Base-by-base conservation (phyloP, 768 basidiomycete genomes). In the Amanita polypyramis region DNA sequence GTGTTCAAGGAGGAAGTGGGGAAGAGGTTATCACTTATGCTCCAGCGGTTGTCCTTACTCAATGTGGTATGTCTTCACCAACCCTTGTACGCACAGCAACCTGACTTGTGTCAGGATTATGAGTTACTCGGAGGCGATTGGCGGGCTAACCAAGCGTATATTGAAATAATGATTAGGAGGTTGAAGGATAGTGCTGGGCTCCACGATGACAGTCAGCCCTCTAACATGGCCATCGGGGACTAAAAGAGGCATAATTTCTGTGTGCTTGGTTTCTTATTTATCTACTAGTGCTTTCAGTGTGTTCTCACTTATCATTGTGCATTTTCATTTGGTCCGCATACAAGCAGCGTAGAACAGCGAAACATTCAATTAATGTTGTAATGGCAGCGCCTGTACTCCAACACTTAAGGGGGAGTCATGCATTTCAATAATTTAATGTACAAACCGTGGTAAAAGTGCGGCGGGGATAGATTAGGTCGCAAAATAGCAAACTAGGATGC, bases 131-230 rank as follows among this genome's bases (percentile, higher is more conserved):
- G 70, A 5, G 59, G 63, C 53, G 81, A 76, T 40, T 81, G 72
- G 75, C 74, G 76, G 42, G 73, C 78, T 17, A 80, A 77, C 55
- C 77, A 79, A 45, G 76, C 73, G 29, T 93, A 86, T 57, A 67
- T 92, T 39, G 78, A 85, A 54, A 80, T 87, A 47, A 85, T 93
- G 79, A 73, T 75, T 30, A 68, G 86, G 40, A 65, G 86, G 57
- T 60, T 90, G 58, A 71, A 75, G 53, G 85, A 88, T 52, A 75
- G 70, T 52, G 68, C 73, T 20, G 82, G 80, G 14, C 58, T 84
- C 51, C 72, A 74, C 30, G 76, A 73, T 29, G 64, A 64, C 17
- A 39, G 34, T 14, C 46, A 47, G 11, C 25, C 21, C 10, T 39
- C 30, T 8, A 21, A 12, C 35, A 27, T 27, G 25, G 25, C 25